phyloP scores from a whole-genome alignment of 2,329 filamentous ascomycete species.

The Dothistroma septosporum region DNA sequence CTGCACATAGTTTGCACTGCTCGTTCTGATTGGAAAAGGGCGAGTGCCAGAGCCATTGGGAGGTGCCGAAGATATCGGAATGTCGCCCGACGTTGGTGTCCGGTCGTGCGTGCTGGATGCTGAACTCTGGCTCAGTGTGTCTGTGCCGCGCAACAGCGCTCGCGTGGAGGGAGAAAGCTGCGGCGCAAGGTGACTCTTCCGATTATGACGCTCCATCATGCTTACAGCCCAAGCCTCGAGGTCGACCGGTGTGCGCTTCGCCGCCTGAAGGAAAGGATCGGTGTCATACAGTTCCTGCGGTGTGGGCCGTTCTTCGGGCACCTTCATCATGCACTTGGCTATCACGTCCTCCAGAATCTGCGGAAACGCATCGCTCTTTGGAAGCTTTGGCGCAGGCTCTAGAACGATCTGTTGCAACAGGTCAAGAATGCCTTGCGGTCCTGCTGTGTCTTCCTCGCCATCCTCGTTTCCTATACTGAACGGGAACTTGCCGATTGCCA shows the following conservation, averaged over 20 bases:
- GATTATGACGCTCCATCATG: conserved; percentile 91
- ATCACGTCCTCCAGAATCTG: conserved; percentile 95
- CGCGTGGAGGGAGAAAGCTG: conserved; percentile 74
- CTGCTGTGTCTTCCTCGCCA: conserved; percentile 61
- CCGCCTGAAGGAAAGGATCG: conserved; percentile 91
- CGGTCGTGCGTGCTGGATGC: conserved; percentile 19
- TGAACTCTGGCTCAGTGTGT: conserved; percentile 24
- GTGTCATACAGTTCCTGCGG: conserved; percentile 90
- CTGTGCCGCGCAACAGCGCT: conserved; percentile 60
- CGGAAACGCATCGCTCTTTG: conserved; percentile 96
- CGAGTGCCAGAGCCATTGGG: conserved; percentile 28
- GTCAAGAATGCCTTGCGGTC: conserved; percentile 90
- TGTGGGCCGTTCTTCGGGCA: conserved; percentile 81
- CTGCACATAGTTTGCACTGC: conserved; percentile 35
- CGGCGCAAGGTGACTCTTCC: conserved; percentile 86
- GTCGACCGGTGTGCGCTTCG: conserved; percentile 93
- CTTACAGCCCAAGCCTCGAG: conserved; percentile 88
- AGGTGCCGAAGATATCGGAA: conserved; percentile 27
- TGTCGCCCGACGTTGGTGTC: conserved; percentile 31
- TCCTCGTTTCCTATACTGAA: conserved; percentile 86
- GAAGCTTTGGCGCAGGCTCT: conserved; percentile 86
- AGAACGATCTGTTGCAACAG: conserved; percentile 96
- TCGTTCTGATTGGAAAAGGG: conserved; percentile 41
- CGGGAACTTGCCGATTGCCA: conserved; percentile 95
- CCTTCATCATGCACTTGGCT: conserved; percentile 89